Conservation (phyloP, 2,329 filamentous ascomycete genomes). For the Pseudopithomyces maydicus region DNA sequence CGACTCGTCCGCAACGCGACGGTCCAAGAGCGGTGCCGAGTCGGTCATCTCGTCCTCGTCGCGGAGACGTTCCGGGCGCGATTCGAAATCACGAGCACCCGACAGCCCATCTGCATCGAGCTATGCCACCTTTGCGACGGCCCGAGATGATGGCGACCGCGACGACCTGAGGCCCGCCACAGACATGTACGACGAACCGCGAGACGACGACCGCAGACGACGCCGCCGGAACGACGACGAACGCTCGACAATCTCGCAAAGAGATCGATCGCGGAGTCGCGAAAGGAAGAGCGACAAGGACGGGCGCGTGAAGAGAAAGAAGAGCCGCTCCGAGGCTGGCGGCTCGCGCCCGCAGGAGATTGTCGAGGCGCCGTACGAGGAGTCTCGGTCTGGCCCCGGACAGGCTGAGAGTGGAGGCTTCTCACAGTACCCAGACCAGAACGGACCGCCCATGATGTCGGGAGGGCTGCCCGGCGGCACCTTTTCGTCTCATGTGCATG, state of each 20-base stretch:
- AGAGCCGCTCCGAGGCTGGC: conserved; percentile 35
- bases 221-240: conserved; percentile 31
- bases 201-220: conserved; percentile 29
- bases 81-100: conserved; percentile 22
- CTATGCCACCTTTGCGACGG: conserved; percentile 46
- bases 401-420: conserved; percentile 38
- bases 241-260: conserved; percentile 34
- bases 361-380: conserved; percentile 32
- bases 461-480: conserved; percentile 36
- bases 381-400: conserved; percentile 32
- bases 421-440: conserved; percentile 42
- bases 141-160: conserved; percentile 33
- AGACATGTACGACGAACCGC: conserved; percentile 38
- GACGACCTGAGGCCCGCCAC: conserved; percentile 37
- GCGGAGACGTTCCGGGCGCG: conserved; percentile 35
- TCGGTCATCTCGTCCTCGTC: conserved; percentile 43
- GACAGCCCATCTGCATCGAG: conserved; percentile 40
- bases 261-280: conserved; percentile 35
- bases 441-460: conserved; percentile 41
- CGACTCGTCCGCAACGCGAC: conserved; percentile 37
- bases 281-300: conserved; percentile 28
- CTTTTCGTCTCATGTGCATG: conserved; percentile 56
- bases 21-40: conserved; percentile 22
- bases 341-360: conserved; percentile 28
- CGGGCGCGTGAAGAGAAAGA: conserved; percentile 35